Percentiles rank a stretch among this genome's conserved stretches.
Evolutionary conservation across 768 basidiomycete genomes (phyloP).

Genomic region (Hygrophoropsis aurantiaca): DNA sequence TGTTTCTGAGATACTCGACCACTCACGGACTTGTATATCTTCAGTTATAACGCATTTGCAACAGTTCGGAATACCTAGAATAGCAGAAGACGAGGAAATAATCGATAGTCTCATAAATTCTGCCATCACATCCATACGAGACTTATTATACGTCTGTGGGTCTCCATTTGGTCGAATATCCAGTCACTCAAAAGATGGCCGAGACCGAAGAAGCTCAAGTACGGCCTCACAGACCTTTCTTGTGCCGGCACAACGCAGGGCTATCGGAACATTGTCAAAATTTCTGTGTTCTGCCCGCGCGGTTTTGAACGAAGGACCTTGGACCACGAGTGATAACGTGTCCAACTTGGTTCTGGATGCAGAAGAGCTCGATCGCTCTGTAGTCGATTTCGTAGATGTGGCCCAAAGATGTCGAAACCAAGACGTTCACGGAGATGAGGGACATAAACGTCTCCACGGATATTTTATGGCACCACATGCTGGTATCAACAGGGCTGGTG

Average conservation of each 20-base stretch:
- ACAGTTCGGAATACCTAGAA: conserved; percentile 43
- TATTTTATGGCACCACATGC: conserved; percentile 35
- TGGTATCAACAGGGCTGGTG: conserved; percentile 44
- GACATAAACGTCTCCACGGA: conserved; percentile 37
- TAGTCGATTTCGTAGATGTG: conserved; percentile 65
- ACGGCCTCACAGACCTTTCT: conserved; percentile 53
- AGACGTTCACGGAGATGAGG: conserved; percentile 14
- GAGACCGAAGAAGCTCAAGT: conserved; percentile 18
- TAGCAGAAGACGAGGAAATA: conserved; percentile 51
- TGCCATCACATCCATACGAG: conserved; percentile 65
- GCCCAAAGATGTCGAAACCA: conserved; percentile 44
- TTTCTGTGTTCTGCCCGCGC: conserved; percentile 86
- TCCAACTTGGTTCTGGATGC: conserved; percentile 68
- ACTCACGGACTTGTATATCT: conserved; percentile 55
- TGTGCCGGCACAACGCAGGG: conserved; percentile 77
- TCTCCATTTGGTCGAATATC: conserved; percentile 58
- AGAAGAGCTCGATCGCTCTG: conserved; percentile 68
- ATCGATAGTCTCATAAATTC: conserved; percentile 61
- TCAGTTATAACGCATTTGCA: conserved; percentile 61
- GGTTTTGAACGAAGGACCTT: conserved; percentile 47
- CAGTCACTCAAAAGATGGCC: conserved; percentile 28
- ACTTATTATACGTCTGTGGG: conserved; percentile 67
- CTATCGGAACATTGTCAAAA: conserved; percentile 85
- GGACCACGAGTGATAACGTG: conserved; percentile 19
- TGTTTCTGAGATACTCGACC: conserved; percentile 59